Conservation (phyloP, 2,329 filamentous ascomycete species). For the Coniosporium tulheliwenetii region DNA sequence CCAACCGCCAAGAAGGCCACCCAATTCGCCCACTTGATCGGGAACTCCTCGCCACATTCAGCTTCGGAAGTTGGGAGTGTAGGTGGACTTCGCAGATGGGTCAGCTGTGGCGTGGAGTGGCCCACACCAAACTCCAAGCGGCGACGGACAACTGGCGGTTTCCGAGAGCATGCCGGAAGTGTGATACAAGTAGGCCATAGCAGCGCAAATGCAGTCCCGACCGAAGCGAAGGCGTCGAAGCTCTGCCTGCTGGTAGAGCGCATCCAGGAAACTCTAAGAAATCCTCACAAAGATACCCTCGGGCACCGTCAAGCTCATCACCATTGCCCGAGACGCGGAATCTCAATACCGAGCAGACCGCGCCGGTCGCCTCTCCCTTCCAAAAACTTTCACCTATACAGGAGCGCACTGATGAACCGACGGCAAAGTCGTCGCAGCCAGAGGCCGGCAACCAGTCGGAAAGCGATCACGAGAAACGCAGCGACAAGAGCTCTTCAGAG, state of each 20-base stretch:
- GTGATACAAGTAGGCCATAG: not conserved
- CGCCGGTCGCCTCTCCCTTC: not conserved
- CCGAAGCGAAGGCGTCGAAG: conserved; percentile 11
- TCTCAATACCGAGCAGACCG: not conserved
- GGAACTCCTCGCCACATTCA: conserved; percentile 29
- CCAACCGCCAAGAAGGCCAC: conserved; percentile 14
- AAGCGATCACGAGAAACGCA: not conserved
- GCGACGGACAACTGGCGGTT: conserved; percentile 17
- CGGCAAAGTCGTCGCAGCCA: no score
- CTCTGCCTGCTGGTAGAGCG: conserved; percentile 21
- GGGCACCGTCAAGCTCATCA: conserved; percentile 29
- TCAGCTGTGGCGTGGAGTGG: conserved; percentile 34
- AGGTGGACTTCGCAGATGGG: conserved; percentile 30
- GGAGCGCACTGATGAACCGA: no score
- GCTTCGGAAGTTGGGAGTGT: conserved; percentile 26
- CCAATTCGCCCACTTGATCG: conserved; percentile 25
- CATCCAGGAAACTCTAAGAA: conserved; percentile 27
- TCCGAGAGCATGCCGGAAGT: conserved; percentile 8
- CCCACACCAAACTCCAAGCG: conserved; percentile 25
- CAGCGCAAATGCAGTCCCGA: not conserved
- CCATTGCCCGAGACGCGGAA: conserved; percentile 21
- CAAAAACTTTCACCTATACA: not conserved
- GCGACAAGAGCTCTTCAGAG: conserved; percentile 1
- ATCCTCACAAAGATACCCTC: conserved; percentile 8
- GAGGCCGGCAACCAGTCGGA: no score